These are phyloP conservation scores for Dothistroma septosporum DNA, from an alignment of 2,329 filamentous ascomycete genomes.

Conservation along the genomic window DNA sequence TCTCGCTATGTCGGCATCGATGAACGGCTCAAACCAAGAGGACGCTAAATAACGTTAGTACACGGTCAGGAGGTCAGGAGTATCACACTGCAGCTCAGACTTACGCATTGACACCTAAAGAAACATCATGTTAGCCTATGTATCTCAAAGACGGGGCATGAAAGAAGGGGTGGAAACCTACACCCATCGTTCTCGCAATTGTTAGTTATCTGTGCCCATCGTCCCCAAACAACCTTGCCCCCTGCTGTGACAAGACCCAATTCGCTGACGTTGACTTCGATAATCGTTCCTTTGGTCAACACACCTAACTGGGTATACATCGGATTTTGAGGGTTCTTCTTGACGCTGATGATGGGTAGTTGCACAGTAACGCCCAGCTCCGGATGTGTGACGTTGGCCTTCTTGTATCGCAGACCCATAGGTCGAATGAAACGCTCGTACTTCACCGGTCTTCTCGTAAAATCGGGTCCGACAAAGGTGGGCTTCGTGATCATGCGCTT, in stretches of 20 bases:
- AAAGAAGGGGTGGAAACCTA: neutral
- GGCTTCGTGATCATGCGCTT: conserved; percentile 68
- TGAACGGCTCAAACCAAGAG: conserved; percentile 12
- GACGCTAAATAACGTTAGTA: conserved; percentile 8
- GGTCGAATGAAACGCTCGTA: conserved; percentile 66
- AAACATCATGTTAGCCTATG: neutral
- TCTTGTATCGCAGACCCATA: conserved; percentile 72
- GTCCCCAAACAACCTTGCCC: conserved; percentile 91
- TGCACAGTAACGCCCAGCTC: conserved; percentile 84
- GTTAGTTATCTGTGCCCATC: conserved; percentile 69
- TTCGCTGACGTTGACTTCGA: conserved; percentile 92
- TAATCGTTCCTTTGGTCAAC: conserved; percentile 75
- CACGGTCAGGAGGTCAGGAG: neutral
- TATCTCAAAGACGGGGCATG: neutral
- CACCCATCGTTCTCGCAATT: conserved; percentile 57
- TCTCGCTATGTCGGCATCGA: neutral
- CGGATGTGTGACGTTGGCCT: conserved; percentile 65
- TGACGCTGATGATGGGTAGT: conserved; percentile 60
- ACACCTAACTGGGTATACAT: conserved; percentile 92
- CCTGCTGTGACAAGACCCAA: conserved; percentile 83
- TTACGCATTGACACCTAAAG: conserved; percentile 5
- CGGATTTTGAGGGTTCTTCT: conserved; percentile 84
- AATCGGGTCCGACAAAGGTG: conserved; percentile 87
- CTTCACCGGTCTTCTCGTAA: conserved; percentile 68
- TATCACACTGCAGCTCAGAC: neutral